phyloP scores from a whole-genome alignment of 768 basidiomycete species.

The Naganishia onofrii region DNA sequence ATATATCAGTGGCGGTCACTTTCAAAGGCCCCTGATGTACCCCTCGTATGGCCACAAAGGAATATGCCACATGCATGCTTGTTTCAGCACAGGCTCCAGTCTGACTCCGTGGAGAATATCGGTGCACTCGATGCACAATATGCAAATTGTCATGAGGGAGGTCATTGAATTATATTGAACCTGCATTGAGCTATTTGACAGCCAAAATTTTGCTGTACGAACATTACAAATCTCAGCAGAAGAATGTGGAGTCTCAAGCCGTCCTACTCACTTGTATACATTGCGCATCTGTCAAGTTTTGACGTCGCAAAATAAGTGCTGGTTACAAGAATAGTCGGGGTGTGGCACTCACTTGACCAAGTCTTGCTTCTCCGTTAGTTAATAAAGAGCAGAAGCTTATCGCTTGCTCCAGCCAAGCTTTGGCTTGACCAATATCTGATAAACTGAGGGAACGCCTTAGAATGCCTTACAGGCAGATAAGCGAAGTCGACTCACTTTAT shows the following conservation, averaged over 20 bases:
- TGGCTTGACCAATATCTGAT: slow-evolving; percentile 13
- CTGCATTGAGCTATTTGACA: neutral
- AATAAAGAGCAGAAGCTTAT: slow-evolving; percentile 9
- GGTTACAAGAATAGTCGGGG: neutral
- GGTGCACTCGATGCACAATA: no score
- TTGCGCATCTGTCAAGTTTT: slow-evolving; percentile 10
- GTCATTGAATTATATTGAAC: neutral
- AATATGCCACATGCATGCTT: neutral
- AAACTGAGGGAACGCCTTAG: neutral
- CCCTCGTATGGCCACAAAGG: neutral
- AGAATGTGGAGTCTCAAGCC: neutral
- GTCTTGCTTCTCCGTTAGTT: neutral
- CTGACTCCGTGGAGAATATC: neutral
- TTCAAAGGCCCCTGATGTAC: neutral
- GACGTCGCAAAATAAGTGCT: neutral
- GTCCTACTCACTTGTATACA: slow-evolving; percentile 1
- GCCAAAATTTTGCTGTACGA: neutral
- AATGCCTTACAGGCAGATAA: neutral
- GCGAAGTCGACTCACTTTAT: neutral
- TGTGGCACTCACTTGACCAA: slow-evolving; percentile 1
- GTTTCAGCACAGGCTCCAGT: neutral
- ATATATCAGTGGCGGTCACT: neutral
- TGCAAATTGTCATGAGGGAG: no score
- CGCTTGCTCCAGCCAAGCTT: slow-evolving; percentile 9
- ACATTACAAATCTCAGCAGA: neutral